These are phyloP conservation scores for Saturnispora zaruensis DNA, from an alignment of 805 yeast species.

Conservation along the genomic window DNA sequence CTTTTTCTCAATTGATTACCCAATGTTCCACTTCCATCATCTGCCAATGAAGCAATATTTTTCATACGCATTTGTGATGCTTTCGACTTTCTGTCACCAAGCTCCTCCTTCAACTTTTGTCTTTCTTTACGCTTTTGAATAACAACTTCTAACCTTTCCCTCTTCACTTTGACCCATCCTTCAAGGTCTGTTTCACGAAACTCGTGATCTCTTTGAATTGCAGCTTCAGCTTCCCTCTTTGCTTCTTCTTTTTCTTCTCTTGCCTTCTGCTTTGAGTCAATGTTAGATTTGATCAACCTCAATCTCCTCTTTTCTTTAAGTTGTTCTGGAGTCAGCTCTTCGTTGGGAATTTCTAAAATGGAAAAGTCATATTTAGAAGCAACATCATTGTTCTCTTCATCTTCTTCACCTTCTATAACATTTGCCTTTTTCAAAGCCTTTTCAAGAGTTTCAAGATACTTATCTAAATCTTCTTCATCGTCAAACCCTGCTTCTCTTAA, in stretches of 20 bases:
- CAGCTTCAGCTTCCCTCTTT: conserved; percentile 49
- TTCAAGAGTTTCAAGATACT: conserved; percentile 56
- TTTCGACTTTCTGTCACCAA: conserved; percentile 79
- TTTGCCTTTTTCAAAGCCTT: conserved; percentile 61
- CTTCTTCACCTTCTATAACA: conserved; percentile 25
- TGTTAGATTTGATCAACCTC: conserved; percentile 71
- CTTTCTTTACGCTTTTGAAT: conserved; percentile 60
- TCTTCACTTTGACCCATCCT: conserved; percentile 72
- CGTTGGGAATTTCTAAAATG: conserved; percentile 76
- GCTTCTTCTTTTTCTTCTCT: conserved; percentile 70
- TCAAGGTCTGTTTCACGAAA: conserved; percentile 70
- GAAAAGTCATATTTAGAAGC: conserved; percentile 53
- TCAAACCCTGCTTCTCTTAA: conserved; percentile 71
- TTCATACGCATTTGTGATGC: conserved; percentile 94
- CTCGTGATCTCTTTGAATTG: conserved; percentile 55
- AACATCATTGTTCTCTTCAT: conserved; percentile 37
- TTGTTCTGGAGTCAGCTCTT: conserved; percentile 68
- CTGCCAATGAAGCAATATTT: conserved; percentile 80
- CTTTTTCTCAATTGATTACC: conserved; percentile 30
- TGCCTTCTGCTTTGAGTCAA: conserved; percentile 79
- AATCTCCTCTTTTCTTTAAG: conserved; percentile 83
- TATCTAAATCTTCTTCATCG: conserved; percentile 61
- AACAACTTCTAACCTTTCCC: conserved; percentile 50
- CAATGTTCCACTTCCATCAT: conserved; percentile 32
- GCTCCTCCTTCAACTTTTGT: conserved; percentile 60